These are phyloP conservation scores for Eucalyptus paniculata DNA, from an alignment of 345 rosid genomes.

Conservation along the genomic window DNA sequence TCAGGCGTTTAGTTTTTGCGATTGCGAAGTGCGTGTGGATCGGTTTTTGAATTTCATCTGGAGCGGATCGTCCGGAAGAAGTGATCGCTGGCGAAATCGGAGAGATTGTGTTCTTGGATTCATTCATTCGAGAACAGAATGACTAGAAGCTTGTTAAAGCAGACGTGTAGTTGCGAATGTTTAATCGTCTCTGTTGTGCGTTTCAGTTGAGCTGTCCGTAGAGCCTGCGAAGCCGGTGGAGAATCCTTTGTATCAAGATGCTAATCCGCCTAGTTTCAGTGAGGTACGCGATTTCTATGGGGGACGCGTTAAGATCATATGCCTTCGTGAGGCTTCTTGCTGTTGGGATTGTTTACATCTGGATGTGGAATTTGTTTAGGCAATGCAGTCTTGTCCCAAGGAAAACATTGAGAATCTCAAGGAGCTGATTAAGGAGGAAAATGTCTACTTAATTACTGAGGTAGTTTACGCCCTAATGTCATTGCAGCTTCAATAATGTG, in stretches of 20 bases:
- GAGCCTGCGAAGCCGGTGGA: slow-evolving; percentile 41
- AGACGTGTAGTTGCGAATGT: neutral
- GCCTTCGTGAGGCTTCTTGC: neutral
- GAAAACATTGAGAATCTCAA: slow-evolving; percentile 28
- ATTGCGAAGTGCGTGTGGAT: neutral
- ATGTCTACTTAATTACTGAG: slow-evolving; percentile 64
- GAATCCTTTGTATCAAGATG: slow-evolving; percentile 46
- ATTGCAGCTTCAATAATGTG: neutral
- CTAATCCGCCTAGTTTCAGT: slow-evolving; percentile 18
- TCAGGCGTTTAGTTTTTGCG: neutral
- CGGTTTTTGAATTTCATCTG: neutral
- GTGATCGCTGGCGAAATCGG: neutral
- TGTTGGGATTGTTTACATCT: neutral
- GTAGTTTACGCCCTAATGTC: slow-evolving; percentile 3
- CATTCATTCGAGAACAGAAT: neutral
- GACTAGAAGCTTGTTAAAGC: neutral
- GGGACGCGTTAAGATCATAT: neutral
- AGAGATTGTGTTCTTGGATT: neutral
- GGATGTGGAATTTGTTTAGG: slow-evolving; percentile 18
- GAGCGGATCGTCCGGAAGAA: neutral
- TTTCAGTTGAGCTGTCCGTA: slow-evolving; percentile 7
- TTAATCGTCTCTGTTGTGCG: neutral
- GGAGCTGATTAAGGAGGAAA: slow-evolving; percentile 58
- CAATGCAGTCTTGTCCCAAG: slow-evolving; percentile 65
- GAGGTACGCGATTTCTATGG: slow-evolving; percentile 14